Conservation (phyloP, 345 rosid species). For the Eucalyptus coolabah region DNA sequence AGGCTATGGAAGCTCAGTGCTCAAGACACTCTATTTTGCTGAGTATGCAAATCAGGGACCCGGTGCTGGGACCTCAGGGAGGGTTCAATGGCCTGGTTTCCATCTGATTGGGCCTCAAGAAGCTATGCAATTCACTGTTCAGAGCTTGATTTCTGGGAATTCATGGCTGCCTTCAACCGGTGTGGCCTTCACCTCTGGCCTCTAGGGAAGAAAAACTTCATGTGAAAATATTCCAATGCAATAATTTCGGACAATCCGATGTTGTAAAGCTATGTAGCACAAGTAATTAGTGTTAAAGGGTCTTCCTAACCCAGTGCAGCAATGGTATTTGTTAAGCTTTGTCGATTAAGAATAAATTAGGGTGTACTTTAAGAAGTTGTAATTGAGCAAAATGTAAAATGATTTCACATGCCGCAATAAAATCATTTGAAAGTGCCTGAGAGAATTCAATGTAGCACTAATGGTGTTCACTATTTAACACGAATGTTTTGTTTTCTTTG, state of each 20-base stretch:
- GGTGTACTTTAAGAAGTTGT: not conserved
- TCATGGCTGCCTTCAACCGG: slow-evolving; percentile 63
- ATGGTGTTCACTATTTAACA: not conserved
- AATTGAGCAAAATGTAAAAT: not conserved
- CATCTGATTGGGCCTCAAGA: slow-evolving; percentile 28
- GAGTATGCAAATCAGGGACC: slow-evolving; percentile 40
- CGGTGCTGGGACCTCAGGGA: slow-evolving; percentile 18
- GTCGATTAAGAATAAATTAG: not conserved
- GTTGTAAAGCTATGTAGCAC: not conserved
- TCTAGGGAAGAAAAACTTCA: slow-evolving; percentile 1
- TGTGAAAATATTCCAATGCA: not conserved
- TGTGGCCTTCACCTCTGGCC: slow-evolving; percentile 35
- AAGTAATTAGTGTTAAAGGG: not conserved
- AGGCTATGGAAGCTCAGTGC: slow-evolving; percentile 4
- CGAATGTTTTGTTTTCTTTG: not conserved
- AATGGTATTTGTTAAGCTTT: not conserved
- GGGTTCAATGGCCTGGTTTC: slow-evolving; percentile 41
- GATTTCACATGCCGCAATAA: not conserved
- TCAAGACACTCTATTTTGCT: slow-evolving; percentile 28
- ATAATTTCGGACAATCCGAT: not conserved
- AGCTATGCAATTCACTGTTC: slow-evolving; percentile 36
- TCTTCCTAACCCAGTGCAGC: not conserved
- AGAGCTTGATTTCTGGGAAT: slow-evolving; percentile 24
- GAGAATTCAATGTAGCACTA: not conserved
- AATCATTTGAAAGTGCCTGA: not conserved